These are phyloP conservation scores for Blastobotrys capitulatus DNA, from an alignment of 1,139 yeast genomes.

Conservation along the genomic window DNA sequence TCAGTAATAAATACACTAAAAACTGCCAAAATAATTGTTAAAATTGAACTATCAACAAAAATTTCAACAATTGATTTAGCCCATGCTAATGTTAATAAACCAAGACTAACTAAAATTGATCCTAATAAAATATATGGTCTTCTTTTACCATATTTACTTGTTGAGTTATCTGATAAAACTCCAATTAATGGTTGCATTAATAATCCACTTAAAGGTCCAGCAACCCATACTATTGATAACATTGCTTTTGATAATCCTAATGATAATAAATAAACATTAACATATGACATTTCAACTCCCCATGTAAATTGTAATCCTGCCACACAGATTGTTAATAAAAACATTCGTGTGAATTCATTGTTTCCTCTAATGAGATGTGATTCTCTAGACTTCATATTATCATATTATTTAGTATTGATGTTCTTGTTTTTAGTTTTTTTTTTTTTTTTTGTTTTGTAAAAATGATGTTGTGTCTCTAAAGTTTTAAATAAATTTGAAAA, in stretches of 20 bases:
- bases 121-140: constrained; percentile 54
- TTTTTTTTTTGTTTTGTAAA: no score
- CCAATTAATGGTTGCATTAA: constrained; percentile 58
- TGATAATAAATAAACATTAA: constrained; percentile 39
- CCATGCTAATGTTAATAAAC: constrained; percentile 44
- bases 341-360: constrained; percentile 28
- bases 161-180: constrained; percentile 46
- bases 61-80: constrained; percentile 36
- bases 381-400: not conserved
- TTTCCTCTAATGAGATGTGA: not conserved
- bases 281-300: constrained; percentile 40
- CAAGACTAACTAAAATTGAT: constrained; percentile 40
- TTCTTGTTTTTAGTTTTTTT: no score
- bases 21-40: constrained; percentile 42
- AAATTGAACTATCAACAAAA: constrained; percentile 10
- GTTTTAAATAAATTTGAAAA: no score
- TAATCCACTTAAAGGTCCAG: constrained; percentile 57
- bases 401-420: not conserved
- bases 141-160: constrained; percentile 43
- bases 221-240: constrained; percentile 54
- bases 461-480: no score
- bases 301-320: constrained; percentile 40
- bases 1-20: constrained; percentile 48
- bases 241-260: constrained; percentile 49
- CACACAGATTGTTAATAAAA: constrained; percentile 33